Base-by-base conservation (phyloP, 805 yeast genomes). In the Spathaspora gorwiae region DNA sequence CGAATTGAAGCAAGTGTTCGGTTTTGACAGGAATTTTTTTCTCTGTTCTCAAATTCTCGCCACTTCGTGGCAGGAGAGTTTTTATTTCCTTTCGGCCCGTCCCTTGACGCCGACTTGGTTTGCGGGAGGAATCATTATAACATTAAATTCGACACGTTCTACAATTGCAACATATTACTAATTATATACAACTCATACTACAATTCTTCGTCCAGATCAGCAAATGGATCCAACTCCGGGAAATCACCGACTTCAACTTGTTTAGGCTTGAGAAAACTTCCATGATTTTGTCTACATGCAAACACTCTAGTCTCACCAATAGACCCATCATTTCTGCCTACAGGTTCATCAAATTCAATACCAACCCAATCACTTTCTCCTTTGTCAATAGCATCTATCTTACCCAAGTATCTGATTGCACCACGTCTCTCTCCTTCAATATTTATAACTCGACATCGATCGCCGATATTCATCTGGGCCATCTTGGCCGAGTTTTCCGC, bases 271-370 rank as follows among this genome's bases (percentile, higher is more conserved):
- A 90, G 79, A 61, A 92, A 88, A 6, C 89, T 81, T 5, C 97
- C 97, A 55, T 87, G 82, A 15, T 75, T 75, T 6, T 57, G 56
- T 6, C 69, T 66, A 30, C 89, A 79, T 5, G 66, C 56, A 58
- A 92, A 90, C 51, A 86, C 76, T 32, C 72, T 55, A 1, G 53
- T 59, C 0, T 87, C 90, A 32, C 80, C 78, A 35, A 89, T 67
- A 15, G 79, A 65, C 0, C 98, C 98, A 57, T 88, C 80, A 56
- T 90, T 88, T 61, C 85, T 88, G 5, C 98, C 98, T 7, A 78
- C 76, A 0, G 97, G 92, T 53, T 86, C 89, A 54, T 87, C 94
- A 44, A 90, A 81, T 54, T 83, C 87, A 3, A 92, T 77, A 0
- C 97, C 98, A 29, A 87, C 76, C 97, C 97, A 92, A 1, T 64